Percentiles rank a stretch among this genome's conserved stretches.
These are phyloP conservation scores for Pholiota adiposa DNA, from an alignment of 1,284 basidiomycete genomes.

Conservation along the genomic window DNA sequence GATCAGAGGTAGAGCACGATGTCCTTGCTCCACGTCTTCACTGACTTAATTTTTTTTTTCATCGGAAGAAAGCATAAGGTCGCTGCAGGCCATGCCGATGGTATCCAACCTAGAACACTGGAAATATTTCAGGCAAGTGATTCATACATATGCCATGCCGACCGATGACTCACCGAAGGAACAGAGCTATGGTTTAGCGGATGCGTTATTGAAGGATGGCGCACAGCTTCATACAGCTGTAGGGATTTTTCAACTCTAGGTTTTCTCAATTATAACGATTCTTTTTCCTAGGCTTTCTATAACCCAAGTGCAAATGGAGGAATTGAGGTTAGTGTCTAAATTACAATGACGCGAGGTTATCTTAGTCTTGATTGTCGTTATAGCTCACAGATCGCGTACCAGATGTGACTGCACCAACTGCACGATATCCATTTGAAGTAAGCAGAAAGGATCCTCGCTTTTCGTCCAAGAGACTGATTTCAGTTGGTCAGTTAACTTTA, in stretches of 20 bases:
- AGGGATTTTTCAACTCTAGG: constrained; percentile 27
- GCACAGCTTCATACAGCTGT: constrained; percentile 73
- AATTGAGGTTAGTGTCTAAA: constrained; percentile 51
- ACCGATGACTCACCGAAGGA: not conserved
- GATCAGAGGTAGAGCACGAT: constrained; percentile 58
- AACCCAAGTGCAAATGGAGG: constrained; percentile 63
- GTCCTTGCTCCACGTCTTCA: not conserved
- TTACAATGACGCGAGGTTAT: not conserved
- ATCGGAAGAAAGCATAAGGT: constrained; percentile 55
- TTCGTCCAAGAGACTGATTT: not conserved
- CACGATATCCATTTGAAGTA: constrained; percentile 71
- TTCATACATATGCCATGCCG: not conserved
- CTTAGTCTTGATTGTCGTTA: not conserved
- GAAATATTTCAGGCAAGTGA: constrained; percentile 69
- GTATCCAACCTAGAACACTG: constrained; percentile 77
- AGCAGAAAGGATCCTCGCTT: not conserved
- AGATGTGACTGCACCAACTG: constrained; percentile 59
- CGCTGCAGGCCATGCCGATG: constrained; percentile 76
- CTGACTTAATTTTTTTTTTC: constrained; percentile 2
- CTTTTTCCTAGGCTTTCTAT: constrained; percentile 63
- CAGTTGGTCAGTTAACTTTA: constrained; percentile 62
- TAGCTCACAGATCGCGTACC: constrained; percentile 64
- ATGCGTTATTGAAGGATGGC: constrained; percentile 64
- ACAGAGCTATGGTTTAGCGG: constrained; percentile 76
- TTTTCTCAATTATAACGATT: not conserved